Base-by-base conservation (phyloP, 306 rosid genomes). In the Citrullus mucosospermus region DNA sequence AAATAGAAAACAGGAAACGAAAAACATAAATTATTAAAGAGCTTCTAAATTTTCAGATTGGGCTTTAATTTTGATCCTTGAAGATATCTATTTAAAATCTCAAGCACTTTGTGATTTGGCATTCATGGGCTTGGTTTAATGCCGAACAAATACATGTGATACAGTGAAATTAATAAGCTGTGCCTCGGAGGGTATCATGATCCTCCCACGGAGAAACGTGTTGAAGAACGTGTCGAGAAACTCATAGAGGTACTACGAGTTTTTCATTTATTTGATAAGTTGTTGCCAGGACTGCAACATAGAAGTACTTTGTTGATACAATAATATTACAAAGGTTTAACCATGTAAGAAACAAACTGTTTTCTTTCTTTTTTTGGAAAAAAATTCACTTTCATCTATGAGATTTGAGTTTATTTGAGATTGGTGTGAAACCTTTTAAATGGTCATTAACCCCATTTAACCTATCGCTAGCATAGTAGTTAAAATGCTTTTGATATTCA, bases 131-230 rank as follows among this genome's bases (percentile, higher is more conserved):
- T 20, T 39, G 41, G 39, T 48, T 75, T 80, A 17, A 41, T 38
- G 3, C 41, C 3, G 10, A 63, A 30, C 16, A 36, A 18, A 53
- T 61, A 61, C 80, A 76, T 16, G 50, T 80, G 57, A 28, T 84
- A 78, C 75, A 95, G 99, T 85, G 99, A 92, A 60, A 84, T 92
- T 82, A 95, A 95, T 80, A 95, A 92, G 88, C 78, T 10, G 44
- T 81, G 91, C 61, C 97, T 97, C 41, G 96, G 95, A 48, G 91
- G 90, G 3, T 97, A 92, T 86, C 85, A 76, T 39, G 91, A 92
- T 81, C 98, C 98, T 32, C 99, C 98, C 9, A 43, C 92, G 57
- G 86, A 83, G 83, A 92, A 81, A 1, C 48, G 9, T 41, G 85
- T 92, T 80, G 85, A 55, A 75, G 82, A 81, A 7, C 2, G 9